Evolutionary conservation across 176 grass and related monocot genomes (phyloP).

Genomic region (Calamus simplicifolius): DNA sequence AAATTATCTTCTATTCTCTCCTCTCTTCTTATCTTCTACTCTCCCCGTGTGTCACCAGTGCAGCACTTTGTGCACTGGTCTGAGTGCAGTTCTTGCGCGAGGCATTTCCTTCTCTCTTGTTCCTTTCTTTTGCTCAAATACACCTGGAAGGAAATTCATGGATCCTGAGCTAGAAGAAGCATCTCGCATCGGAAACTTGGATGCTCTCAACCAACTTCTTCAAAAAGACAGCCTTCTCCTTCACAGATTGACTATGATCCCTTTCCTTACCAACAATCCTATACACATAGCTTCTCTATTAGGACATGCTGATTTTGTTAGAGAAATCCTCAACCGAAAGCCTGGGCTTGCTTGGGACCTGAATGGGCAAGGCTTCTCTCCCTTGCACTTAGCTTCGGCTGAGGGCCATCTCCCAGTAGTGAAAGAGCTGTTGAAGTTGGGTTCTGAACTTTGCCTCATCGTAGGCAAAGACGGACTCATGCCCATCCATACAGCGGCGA

Average conservation of each 20-base stretch:
- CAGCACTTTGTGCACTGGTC: too few species aligned
- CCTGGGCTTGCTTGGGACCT: not conserved
- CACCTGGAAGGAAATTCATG: too few species aligned
- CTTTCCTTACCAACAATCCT: slow-evolving; percentile 1
- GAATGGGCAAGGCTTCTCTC: slow-evolving; percentile 3
- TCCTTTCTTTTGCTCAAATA: too few species aligned
- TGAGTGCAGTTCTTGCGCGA: too few species aligned
- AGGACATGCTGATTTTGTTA: slow-evolving; percentile 11
- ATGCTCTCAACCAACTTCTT: slow-evolving; percentile 1
- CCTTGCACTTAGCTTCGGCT: slow-evolving; percentile 18
- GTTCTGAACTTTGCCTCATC: slow-evolving; percentile 1
- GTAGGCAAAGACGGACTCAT: slow-evolving; percentile 6
- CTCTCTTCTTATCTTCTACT: too few species aligned
- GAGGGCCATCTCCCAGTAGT: slow-evolving; percentile 11
- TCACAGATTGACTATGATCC: not conserved
- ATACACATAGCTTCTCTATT: slow-evolving; percentile 13
- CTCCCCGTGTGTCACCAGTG: too few species aligned
- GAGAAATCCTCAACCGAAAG: not conserved
- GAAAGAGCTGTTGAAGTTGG: slow-evolving; percentile 14
- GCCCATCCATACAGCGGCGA: slow-evolving; percentile 9
- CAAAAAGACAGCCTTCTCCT: slow-evolving; percentile 18
- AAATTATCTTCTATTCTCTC: too few species aligned
- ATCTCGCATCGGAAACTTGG: slow-evolving; percentile 8
- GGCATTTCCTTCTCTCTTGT: too few species aligned
- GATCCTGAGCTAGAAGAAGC: slow-evolving; percentile 5